Evolutionary conservation across 768 basidiomycete genomes (phyloP), one percentile per base, ranked within the genome.

Genomic region (Rhodotorula taiwanensis): DNA sequence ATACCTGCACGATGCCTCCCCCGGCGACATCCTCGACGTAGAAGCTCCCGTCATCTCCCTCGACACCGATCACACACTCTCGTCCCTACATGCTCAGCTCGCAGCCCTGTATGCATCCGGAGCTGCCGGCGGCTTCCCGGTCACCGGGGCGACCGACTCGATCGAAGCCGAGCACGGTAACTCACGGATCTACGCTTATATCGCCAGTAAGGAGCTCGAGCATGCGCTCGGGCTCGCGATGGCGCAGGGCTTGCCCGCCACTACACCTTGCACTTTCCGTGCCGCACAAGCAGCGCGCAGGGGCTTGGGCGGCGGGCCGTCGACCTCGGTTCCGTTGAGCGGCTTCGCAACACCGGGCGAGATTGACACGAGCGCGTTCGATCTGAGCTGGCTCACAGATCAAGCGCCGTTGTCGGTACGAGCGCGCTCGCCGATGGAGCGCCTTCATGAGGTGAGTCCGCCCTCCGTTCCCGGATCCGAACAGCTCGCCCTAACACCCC

Each of bases 181-280:
- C n/a, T 69, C 80, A 71, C 81, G 88, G 43, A 81, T 95, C 80
- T 81, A 89, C 42, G 95, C 92, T 11, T 93, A 93, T 74, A 86
- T 98, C 62, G 90, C 91, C 0, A 83, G 84, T 33, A 93, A 86
- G 71, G 95, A 99, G 76, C 82, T 99, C 20, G 91, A 95, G 72
- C 91, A 98, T 75, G 92, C 63, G 88, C 90, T 75, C 57, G 84
- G 80, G 5, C 48, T 30, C 25, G 52, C 61, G n/a, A 14, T 39
- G 9, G 21, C 60, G 16, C 51, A 42, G 3, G 68, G 57, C 21
- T 41, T 58, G 8, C 15, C 33, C 1, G 51, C 52, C 36, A 21
- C n/a, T 6, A 41, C 59, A 34, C 23, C 55, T 9, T 39, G 61
- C 28, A 53, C 43, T 39, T 61, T 61, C 60, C 14, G 27, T 4